These are phyloP conservation scores for Toxoplasma gondii DNA, from an alignment of 169 alveolate species.

Conservation along the genomic window DNA sequence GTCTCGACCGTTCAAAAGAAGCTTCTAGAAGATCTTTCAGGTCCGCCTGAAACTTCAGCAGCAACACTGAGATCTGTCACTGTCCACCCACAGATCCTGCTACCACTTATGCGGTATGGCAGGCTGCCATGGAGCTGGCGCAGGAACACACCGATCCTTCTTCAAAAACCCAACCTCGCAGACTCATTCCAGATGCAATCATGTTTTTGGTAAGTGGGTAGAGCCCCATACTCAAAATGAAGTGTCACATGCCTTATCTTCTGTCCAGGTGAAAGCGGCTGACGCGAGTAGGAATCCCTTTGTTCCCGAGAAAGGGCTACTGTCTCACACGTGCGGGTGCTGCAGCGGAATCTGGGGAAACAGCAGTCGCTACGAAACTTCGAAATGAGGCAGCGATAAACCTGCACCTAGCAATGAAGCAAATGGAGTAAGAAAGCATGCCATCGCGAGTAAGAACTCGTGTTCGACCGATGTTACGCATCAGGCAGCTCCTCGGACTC, in stretches of 20 bases:
- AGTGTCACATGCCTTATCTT: background rate
- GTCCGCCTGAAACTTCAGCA: background rate
- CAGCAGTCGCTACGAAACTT: constrained; percentile 50
- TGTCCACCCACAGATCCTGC: constrained; percentile 54
- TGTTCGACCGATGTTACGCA: background rate
- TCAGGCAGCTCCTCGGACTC: background rate
- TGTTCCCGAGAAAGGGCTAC: too few relatives aligned
- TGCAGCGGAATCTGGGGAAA: constrained; percentile 63
- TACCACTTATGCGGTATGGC: constrained; percentile 62
- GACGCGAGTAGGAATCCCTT: background rate
- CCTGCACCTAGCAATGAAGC: constrained; percentile 61
- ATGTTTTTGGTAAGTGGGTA: background rate
- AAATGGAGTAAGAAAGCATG: constrained; percentile 47
- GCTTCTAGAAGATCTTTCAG: constrained; percentile 18
- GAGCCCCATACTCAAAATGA: background rate
- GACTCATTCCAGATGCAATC: background rate
- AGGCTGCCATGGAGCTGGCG: constrained; percentile 64
- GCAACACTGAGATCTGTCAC: background rate
- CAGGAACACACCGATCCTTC: constrained; percentile 23
- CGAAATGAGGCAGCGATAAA: constrained; percentile 63
- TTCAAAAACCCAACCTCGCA: background rate
- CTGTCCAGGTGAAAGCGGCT: background rate
- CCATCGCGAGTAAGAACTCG: background rate
- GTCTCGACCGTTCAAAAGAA: background rate
- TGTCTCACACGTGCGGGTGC: background rate